Percentiles rank a stretch among this genome's conserved stretches.
phyloP scores from a whole-genome alignment of 495 filamentous ascomycete species.

The Aspergillus carlsbadensis region DNA sequence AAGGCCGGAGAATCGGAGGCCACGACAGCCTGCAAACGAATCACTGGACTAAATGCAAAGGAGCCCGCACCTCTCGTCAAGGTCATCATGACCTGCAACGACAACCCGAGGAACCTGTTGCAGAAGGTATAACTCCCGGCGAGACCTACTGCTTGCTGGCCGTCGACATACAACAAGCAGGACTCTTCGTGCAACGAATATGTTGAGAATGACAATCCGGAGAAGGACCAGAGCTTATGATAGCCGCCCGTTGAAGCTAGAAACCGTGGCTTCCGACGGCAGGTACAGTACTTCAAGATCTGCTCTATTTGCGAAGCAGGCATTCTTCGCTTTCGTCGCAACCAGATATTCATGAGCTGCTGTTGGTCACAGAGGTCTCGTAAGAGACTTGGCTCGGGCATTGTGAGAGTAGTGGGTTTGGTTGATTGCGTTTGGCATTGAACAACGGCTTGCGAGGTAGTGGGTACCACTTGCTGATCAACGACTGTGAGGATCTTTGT shows the following conservation, averaged over 20 bases:
- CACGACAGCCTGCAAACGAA: background rate
- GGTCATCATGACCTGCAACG: background rate
- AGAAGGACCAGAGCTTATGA: too few species aligned
- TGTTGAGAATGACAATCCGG: background rate
- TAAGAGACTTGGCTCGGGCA: background rate
- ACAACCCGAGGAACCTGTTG: background rate
- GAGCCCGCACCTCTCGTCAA: background rate
- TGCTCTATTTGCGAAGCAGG: background rate
- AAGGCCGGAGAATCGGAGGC: background rate
- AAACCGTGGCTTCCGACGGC: background rate
- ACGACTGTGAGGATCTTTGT: background rate
- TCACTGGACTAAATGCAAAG: background rate
- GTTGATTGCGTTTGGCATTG: background rate
- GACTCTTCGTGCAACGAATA: background rate
- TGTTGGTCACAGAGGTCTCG: background rate
- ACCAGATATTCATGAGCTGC: background rate
- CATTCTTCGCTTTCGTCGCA: background rate
- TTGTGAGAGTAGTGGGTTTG: background rate
- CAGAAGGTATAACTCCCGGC: background rate
- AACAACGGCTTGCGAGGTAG: background rate
- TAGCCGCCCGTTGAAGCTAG: too few species aligned
- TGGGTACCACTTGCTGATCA: background rate
- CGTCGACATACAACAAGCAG: background rate
- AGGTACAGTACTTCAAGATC: background rate
- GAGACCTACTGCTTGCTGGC: background rate